Evolutionary conservation across 768 basidiomycete species (phyloP).

Genomic region (Termitomyces sp.): DNA sequence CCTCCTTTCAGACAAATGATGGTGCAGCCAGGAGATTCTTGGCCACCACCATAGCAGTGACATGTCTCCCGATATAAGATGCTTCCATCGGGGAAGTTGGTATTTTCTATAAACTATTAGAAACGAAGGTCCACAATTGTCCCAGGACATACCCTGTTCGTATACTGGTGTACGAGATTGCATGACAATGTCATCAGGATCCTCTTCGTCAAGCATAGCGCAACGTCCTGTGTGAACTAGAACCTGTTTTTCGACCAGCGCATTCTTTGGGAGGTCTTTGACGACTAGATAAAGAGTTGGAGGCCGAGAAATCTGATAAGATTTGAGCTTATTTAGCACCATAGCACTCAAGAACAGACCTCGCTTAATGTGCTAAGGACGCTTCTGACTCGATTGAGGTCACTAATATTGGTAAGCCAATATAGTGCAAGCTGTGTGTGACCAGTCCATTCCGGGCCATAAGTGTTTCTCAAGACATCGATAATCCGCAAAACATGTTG

Average conservation of each 20-base stretch:
- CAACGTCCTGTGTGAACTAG: conserved; percentile 63
- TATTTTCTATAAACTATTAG: background rate
- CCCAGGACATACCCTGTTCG: conserved; percentile 29
- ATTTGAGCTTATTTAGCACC: background rate
- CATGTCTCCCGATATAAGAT: conserved; percentile 44
- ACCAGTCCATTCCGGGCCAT: conserved; percentile 56
- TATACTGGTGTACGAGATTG: conserved; percentile 31
- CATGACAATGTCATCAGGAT: conserved; percentile 28
- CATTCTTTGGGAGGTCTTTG: conserved; percentile 64
- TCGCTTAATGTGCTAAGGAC: conserved; percentile 24
- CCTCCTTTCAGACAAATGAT: conserved; percentile 37
- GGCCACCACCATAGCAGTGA: conserved; percentile 28
- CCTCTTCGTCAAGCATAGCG: conserved; percentile 39
- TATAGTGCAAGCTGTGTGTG: conserved; percentile 61
- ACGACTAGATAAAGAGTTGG: conserved; percentile 57
- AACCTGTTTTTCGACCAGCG: conserved; percentile 72
- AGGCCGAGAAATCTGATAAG: conserved; percentile 12
- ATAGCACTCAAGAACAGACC: conserved; percentile 11
- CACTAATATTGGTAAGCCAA: conserved; percentile 50
- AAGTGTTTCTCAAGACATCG: conserved; percentile 47
- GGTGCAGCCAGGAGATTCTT: conserved; percentile 28
- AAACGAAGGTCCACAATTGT: background rate
- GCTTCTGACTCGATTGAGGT: conserved; percentile 34
- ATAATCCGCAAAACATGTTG: conserved; percentile 78
- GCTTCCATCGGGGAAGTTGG: conserved; percentile 4